Base-by-base conservation (phyloP, 2,329 filamentous ascomycete species). In the Lithohypha guttulata region DNA sequence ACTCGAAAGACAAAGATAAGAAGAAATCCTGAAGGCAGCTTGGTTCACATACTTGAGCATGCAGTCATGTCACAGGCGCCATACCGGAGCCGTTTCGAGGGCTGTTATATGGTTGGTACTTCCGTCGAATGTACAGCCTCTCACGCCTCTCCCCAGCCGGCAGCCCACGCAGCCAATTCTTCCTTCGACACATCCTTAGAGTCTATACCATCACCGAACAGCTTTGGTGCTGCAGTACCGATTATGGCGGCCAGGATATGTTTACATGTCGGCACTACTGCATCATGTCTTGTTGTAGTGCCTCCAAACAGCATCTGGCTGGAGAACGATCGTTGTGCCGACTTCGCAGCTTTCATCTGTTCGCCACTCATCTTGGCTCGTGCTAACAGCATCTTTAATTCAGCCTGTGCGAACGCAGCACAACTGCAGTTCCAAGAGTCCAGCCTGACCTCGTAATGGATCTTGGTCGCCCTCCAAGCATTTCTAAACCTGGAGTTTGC, bases 341-440 rank as follows among this genome's bases (percentile, higher is more conserved):
- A 14, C 15, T 6, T 28, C 15, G n/a, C 15, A 6, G 9, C 26
- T n/a, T 28, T 10, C 6, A 14, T 17, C 14, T 5, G 17, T 15
- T 37, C 23, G 9, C 19, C 19, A 15, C n/a, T n/a, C 10, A n/a
- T 6, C 15, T 25, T 29, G 34, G 38, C 31, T 14, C 17, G 23
- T 17, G 42, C 25, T 27, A 41, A 27, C 7, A 39, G 19, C 34
- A 34, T 45, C 46, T 17, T 45, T 47, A 27, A 47, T 21, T 34
- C 36, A 14, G 79, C 68, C 46, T 93, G 79, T 0, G 80, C 71
- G 59, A 96, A 96, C 1, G 77, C 79, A 3, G 86, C 81, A 63
- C 91, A 98, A 1, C 77, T 84, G 60, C 91, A 98, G 58, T 81
- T 86, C 91, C 91, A 96, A 1, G 80, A 75, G 1, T 59, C 51